Conservation (phyloP, 331 rosid species). For the Malus hybrid region DNA sequence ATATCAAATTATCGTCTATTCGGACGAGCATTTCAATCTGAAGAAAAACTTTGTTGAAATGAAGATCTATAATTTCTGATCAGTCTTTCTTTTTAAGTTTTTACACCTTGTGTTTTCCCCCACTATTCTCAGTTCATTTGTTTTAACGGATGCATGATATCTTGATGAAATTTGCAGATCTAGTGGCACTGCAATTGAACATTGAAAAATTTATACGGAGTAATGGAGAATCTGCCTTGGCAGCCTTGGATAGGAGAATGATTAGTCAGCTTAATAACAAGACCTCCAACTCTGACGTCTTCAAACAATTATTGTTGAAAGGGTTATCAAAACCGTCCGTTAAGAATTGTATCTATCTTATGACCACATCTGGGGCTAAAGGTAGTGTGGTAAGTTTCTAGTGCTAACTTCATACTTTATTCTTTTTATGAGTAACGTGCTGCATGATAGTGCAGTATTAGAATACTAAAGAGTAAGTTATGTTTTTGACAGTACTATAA, state of each 20-base stretch:
- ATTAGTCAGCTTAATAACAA: slow-evolving; percentile 61
- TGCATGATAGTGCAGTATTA: background rate
- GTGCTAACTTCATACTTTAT: background rate
- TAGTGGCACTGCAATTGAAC: slow-evolving; percentile 47
- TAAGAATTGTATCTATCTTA: slow-evolving; percentile 85
- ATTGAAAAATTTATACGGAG: slow-evolving; percentile 66
- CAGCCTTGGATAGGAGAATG: slow-evolving; percentile 84
- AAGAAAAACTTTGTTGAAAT: background rate
- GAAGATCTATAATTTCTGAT: background rate
- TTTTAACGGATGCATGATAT: background rate
- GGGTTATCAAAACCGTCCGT: slow-evolving; percentile 72
- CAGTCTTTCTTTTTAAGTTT: background rate
- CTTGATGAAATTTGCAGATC: slow-evolving; percentile 42
- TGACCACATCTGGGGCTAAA: slow-evolving; percentile 99
- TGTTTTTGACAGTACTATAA: background rate
- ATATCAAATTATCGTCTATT: background rate
- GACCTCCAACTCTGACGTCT: slow-evolving; percentile 61
- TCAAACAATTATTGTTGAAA: slow-evolving; percentile 67
- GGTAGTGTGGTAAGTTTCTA: slow-evolving; percentile 70
- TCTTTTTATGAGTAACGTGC: background rate
- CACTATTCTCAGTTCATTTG: background rate
- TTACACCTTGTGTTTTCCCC: background rate
- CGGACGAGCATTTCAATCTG: background rate
- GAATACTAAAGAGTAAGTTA: background rate
- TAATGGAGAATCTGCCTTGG: slow-evolving; percentile 83